phyloP scores from a whole-genome alignment of 2,329 filamentous ascomycete species.

The Ambrosiella beaveri region DNA sequence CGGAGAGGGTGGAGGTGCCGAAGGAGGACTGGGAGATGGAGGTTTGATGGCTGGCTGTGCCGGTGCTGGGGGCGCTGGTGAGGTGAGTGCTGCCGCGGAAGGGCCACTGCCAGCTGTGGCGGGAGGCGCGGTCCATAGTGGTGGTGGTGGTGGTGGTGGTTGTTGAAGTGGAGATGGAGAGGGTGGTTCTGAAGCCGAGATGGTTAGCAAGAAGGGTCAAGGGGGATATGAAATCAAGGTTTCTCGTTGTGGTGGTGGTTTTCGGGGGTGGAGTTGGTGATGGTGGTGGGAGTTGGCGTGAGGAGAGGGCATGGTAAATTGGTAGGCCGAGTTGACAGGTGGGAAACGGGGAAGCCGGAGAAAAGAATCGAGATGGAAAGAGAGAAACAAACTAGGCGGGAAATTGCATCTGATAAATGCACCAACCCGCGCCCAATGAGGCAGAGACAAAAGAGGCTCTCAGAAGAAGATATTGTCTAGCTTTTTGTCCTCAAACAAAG shows the following conservation, averaged over 20 bases:
- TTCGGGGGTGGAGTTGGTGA: not conserved
- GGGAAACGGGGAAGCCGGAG: too few species aligned
- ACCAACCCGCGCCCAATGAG: too few species aligned
- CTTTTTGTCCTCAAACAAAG: too few species aligned
- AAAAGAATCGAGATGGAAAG: too few species aligned
- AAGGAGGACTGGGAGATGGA: not conserved
- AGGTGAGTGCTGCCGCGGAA: slow-evolving; percentile 12
- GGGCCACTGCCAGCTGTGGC: slow-evolving; percentile 13
- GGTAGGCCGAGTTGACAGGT: too few species aligned
- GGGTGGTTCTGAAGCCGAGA: not conserved
- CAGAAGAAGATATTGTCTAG: too few species aligned
- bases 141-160: not conserved
- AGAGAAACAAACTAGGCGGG: too few species aligned
- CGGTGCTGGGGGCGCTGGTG: slow-evolving; percentile 4
- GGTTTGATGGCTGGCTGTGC: slow-evolving; percentile 3
- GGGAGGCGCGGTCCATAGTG: slow-evolving; percentile 2
- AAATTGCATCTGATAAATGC: too few species aligned
- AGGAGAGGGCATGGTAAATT: too few species aligned
- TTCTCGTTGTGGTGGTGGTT: not conserved
- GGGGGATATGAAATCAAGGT: not conserved
- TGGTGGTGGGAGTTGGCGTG: not conserved
- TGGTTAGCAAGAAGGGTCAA: slow-evolving; percentile 6
- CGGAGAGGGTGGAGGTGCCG: slow-evolving; percentile 6
- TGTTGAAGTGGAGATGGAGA: not conserved
- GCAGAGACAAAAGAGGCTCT: too few species aligned